Base-by-base conservation (phyloP, 2,329 filamentous ascomycete genomes). In the Tolypocladium pustulatum region DNA sequence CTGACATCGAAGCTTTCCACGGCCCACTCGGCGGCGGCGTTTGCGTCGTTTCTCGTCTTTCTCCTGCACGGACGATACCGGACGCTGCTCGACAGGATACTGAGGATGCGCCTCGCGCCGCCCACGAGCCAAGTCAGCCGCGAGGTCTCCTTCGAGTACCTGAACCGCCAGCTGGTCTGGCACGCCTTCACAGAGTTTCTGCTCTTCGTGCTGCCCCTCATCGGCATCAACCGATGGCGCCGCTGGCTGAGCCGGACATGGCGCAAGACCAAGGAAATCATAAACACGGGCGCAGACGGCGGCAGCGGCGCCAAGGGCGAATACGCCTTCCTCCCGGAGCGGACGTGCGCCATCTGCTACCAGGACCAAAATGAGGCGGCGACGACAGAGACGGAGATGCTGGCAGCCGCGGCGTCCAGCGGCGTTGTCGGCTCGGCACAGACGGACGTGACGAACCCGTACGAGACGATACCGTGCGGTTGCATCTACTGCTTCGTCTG, bases 181-280 rank as follows among this genome's bases (percentile, higher is more conserved):
- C 94, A 99, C 74, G 94, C 94, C n/a, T 96, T 99, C 68, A 99
- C 94, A 32, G 94, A 99, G 71, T 99, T 99, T 67, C 79, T 99
- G n/a, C 82, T 99, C 37, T 99, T 97, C 72, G 83, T 97, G 22
- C 80, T 99, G n/a, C 94, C 94, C 0, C 81, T 99, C n/a, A 89
- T 99, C 49, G 94, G 94, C 56, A 93, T 99, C 65, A 88, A 89
- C 67, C 84, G 91, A 64, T 99, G 94, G 94, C 84, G 91, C 59
- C 83, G 92, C 64, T 96, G 93, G 88, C 78, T 97, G n/a, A 81
- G 83, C 25, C 83, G 91, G 62, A 85, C 87, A n/a, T 96, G 91
- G 90, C 85, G 89, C 65, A 91, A 87, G 71, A 86, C 89, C 1
- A 88, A 88, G 66, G 80, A 83, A 37, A 80, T 89, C 10, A 77